Evolutionary conservation across 257 asterid genomes (phyloP).

Genomic region (Nicotiana paniculata): DNA sequence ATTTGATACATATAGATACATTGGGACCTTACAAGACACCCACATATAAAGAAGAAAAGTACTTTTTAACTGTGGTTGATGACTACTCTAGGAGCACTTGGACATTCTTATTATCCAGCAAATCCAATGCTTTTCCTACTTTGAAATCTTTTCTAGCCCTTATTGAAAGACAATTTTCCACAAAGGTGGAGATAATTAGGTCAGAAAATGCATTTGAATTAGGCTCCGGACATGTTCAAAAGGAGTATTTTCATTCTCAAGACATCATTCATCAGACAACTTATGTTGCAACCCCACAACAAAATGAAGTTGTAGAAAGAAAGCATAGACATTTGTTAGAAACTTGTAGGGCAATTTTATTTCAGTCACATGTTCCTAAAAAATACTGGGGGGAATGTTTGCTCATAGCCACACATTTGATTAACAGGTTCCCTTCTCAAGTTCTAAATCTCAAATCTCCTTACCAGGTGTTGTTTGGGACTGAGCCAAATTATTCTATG

Average conservation of each 20-base stretch:
- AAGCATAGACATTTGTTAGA: not conserved
- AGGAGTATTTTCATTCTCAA: not conserved
- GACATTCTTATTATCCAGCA: too few relatives aligned
- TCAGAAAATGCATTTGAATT: not conserved
- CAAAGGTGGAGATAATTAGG: not conserved
- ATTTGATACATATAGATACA: not conserved
- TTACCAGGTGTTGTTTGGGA: not conserved
- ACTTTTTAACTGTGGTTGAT: too few relatives aligned
- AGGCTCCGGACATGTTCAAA: not conserved
- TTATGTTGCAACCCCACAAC: not conserved
- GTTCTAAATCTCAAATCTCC: not conserved
- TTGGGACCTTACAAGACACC: too few relatives aligned
- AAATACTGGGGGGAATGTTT: not conserved
- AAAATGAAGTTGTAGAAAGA: not conserved
- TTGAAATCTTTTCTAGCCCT: not conserved
- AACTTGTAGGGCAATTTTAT: not conserved
- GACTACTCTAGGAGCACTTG: too few relatives aligned
- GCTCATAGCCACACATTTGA: not conserved
- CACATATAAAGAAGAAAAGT: too few relatives aligned
- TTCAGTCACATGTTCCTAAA: not conserved
- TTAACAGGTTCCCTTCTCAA: not conserved
- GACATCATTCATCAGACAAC: not conserved
- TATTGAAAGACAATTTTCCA: not conserved
- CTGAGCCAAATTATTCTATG: not conserved
- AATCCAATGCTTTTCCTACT: not conserved